These are phyloP conservation scores for Solioccasus polychromus DNA, from an alignment of 768 basidiomycete genomes.

Conservation along the genomic window DNA sequence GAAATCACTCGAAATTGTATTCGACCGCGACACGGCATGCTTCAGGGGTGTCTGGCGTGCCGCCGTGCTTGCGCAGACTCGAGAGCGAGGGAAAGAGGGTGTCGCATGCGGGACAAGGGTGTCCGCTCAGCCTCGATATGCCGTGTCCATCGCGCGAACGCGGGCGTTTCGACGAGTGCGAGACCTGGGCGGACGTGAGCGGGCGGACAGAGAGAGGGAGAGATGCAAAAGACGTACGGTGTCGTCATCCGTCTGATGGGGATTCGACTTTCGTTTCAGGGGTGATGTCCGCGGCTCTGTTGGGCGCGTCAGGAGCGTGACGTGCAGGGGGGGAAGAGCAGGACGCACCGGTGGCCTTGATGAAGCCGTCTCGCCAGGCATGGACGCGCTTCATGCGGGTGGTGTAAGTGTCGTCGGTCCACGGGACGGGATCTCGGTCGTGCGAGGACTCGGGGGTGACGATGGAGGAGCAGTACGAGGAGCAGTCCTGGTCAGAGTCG, in stretches of 20 bases:
- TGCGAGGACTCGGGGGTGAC: conserved; percentile 36
- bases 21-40: conserved; percentile 73
- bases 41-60: conserved; percentile 50
- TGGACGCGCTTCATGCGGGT: conserved; percentile 64
- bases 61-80: conserved; percentile 60
- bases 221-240: conserved; percentile 32
- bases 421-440: conserved; percentile 20
- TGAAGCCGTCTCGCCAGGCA: conserved; percentile 64
- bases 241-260: conserved; percentile 41
- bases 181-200: conserved; percentile 37
- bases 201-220: conserved; percentile 4
- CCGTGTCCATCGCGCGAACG: conserved; percentile 41
- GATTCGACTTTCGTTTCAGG: conserved; percentile 46
- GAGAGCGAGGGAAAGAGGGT: conserved; percentile 58
- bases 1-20: conserved; percentile 68
- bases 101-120: conserved; percentile 77
- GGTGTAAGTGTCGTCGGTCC: conserved; percentile 49
- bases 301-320: conserved; percentile 1
- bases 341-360: conserved; percentile 45
- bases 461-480: conserved; percentile 75
- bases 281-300: conserved; percentile 31
- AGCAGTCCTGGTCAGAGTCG: conserved; percentile 44
- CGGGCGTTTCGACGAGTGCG: conserved; percentile 57
- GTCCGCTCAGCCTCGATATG: conserved; percentile 41
- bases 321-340: background rate